phyloP scores from a whole-genome alignment of 345 rosid genomes.

The Eucalyptus tenuipes region DNA sequence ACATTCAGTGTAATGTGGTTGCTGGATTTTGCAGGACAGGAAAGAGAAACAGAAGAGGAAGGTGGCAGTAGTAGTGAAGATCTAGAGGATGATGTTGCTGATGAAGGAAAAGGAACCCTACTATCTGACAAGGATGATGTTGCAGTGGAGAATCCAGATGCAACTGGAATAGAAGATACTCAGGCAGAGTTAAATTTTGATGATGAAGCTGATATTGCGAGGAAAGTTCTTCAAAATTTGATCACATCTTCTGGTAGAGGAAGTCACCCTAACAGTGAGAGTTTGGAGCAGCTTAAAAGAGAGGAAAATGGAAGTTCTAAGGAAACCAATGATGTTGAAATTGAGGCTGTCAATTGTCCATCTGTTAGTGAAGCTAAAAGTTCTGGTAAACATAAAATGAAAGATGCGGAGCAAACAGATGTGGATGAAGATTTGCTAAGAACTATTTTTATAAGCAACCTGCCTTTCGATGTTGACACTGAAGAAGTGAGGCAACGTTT shows the following conservation, averaged over 20 bases:
- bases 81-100: conserved; percentile 32
- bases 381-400: conserved; percentile 20
- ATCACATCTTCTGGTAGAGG: conserved; percentile 31
- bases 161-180: conserved; percentile 14
- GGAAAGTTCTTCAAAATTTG: conserved; percentile 63
- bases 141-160: conserved; percentile 11
- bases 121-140: conserved; percentile 6
- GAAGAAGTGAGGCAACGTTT: conserved; percentile 76
- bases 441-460: conserved; percentile 71
- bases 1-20: background rate
- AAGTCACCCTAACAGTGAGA: conserved; percentile 20
- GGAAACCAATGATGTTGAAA: conserved; percentile 3
- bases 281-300: conserved; percentile 1
- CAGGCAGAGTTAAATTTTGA: conserved; percentile 44
- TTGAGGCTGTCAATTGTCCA: conserved; percentile 13
- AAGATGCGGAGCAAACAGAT: conserved; percentile 15
- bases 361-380: conserved; percentile 17
- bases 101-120: conserved; percentile 9
- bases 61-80: conserved; percentile 54
- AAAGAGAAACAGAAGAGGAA: conserved; percentile 23
- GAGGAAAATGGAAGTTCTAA: conserved; percentile 12
- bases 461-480: conserved; percentile 63
- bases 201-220: conserved; percentile 61
- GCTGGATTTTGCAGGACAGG: conserved; percentile 25
- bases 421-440: conserved; percentile 52